Conservation (phyloP, 495 filamentous ascomycete species). For the Chaetomium tenue region DNA sequence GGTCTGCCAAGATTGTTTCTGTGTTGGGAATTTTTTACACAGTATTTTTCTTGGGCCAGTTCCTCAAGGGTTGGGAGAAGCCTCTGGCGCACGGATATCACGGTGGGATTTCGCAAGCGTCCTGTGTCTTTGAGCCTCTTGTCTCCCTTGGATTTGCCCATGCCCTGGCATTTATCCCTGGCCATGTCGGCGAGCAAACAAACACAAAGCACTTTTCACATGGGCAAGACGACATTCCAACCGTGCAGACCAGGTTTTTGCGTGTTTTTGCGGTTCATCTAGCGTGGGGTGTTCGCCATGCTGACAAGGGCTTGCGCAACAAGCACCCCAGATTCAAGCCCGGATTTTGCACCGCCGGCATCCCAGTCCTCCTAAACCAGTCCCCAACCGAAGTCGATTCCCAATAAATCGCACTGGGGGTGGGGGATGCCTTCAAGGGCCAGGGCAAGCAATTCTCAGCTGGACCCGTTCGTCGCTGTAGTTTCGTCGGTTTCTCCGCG, state of each 20-base stretch:
- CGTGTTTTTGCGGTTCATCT: background rate
- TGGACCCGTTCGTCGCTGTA: background rate
- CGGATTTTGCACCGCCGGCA: background rate
- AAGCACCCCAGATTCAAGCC: background rate
- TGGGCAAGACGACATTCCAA: background rate
- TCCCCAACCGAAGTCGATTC: no score
- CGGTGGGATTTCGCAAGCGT: background rate
- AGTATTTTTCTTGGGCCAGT: no score
- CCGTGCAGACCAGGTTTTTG: background rate
- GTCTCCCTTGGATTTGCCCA: background rate
- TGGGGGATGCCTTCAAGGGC: background rate
- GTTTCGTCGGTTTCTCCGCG: background rate
- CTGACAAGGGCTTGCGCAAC: background rate
- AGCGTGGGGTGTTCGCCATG: slow-evolving; percentile 1
- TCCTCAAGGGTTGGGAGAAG: no score
- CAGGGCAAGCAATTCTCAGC: background rate
- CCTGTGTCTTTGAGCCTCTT: no score
- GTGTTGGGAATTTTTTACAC: no score
- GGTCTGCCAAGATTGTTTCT: no score
- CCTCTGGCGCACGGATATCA: background rate
- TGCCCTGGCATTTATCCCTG: background rate
- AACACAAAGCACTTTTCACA: background rate
- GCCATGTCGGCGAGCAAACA: slow-evolving; percentile 1
- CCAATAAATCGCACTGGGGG: background rate
- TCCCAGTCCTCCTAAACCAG: background rate